A percentile compares a stretch with the other conserved stretches of the same genome.
phyloP scores from a whole-genome alignment of 2,329 filamentous ascomycete genomes.

The Botrytis medusae region DNA sequence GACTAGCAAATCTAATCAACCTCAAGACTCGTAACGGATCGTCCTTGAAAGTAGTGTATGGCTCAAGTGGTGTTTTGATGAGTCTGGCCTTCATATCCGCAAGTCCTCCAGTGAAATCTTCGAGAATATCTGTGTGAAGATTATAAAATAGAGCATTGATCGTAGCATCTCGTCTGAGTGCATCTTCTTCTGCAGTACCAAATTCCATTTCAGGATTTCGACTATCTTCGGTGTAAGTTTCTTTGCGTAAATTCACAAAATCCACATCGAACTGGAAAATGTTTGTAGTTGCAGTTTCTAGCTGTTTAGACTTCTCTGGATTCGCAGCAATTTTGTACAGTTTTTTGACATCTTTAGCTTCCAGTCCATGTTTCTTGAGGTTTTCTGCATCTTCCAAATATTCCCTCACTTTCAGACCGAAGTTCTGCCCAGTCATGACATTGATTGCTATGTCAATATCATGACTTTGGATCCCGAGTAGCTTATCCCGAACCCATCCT shows the following conservation, averaged over 20 bases:
- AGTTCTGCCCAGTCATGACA: constrained; percentile 76
- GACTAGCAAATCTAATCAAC: constrained; percentile 85
- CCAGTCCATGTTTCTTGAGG: constrained; percentile 59
- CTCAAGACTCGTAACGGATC: constrained; percentile 86
- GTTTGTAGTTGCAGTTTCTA: constrained; percentile 85
- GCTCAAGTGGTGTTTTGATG: constrained; percentile 83
- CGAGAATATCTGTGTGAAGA: constrained; percentile 72
- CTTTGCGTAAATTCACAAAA: constrained; percentile 90
- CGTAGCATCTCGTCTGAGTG: constrained; percentile 83
- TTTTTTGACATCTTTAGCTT: constrained; percentile 62
- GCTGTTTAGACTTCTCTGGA: constrained; percentile 93
- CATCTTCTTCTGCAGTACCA: constrained; percentile 88
- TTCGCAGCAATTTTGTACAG: constrained; percentile 89
- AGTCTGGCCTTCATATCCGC: constrained; percentile 69
- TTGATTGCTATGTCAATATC: constrained; percentile 88
- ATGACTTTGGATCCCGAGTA: constrained; percentile 69
- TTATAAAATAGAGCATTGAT: constrained; percentile 98
- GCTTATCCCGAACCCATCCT: constrained; percentile 84
- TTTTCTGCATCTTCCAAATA: constrained; percentile 64
- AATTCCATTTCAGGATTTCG: constrained; percentile 92
- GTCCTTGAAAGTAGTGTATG: constrained; percentile 90
- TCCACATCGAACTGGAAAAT: constrained; percentile 88
- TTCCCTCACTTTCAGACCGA: constrained; percentile 66
- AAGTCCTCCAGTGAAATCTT: constrained; percentile 83
- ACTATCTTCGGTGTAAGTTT: constrained; percentile 86